Evolutionary conservation across 106 monocot genomes (phyloP), one percentile per base, ranked within the genome.

Genomic region (Dendrobium chrysotoxum): DNA sequence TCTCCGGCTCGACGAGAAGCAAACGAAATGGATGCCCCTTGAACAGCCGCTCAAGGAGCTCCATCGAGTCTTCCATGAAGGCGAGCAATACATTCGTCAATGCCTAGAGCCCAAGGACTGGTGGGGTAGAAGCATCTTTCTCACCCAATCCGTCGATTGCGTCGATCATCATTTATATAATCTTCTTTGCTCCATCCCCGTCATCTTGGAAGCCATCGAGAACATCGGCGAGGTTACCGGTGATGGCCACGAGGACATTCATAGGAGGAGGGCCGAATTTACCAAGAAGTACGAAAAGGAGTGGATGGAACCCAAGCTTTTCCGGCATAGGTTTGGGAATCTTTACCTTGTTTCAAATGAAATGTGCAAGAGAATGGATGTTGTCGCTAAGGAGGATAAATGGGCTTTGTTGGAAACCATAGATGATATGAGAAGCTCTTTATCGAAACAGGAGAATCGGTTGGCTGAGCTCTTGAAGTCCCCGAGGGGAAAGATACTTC

Each of bases 161-260:
- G 86, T 88, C 45, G 90, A 94, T 13, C 30, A 85, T 40, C 80
- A 85, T 80, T 53, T 95, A 13, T 81, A 92, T 82, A 84, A 85
- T 76, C 78, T 95, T 28, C 78, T 95, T 2, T 95, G 90, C 88
- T 91, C 88, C 53, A 53, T 95, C 20, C 83, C 88, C 12, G 82
- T 90, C 11, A 88, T 87, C 25, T 20, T 95, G 28, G 94, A 95
- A 81, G 89, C 94, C 0, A 83, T 95, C 17, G 90, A 94, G 75
- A 40, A 16, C 64, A 88, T 66, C 67, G 86, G 81, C 2, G 94
- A 94, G 84, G 81, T 86, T 41, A 75, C 94, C 0, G 88, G 88
- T 4, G 26, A 70, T 26, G 75, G 83, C 9, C 84, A 81, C 4
- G 84, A 90, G 1, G 89, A 92, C 73, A 78, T 82, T 65, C 53